These are phyloP conservation scores for Uncinocarpus reesii DNA, from an alignment of 2,329 filamentous ascomycete species.

Conservation along the genomic window DNA sequence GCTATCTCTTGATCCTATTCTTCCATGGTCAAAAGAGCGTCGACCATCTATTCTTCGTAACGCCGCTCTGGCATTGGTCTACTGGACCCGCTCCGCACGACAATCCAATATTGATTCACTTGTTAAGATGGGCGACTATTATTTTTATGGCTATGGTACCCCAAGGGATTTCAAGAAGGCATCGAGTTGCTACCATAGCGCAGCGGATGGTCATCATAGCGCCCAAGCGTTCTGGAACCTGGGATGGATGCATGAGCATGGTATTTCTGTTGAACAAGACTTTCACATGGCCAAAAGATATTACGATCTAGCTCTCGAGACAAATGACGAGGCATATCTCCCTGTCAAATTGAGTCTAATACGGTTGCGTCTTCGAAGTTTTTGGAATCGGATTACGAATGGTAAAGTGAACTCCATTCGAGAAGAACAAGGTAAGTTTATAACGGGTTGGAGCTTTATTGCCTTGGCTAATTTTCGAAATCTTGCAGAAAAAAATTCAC, in stretches of 20 bases:
- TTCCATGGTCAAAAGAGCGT: conserved; percentile 38
- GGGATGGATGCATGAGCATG: conserved; percentile 99
- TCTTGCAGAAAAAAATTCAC: conserved; percentile 52
- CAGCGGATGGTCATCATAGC: conserved; percentile 81
- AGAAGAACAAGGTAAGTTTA: conserved; percentile 65
- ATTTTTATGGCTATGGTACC: conserved; percentile 70
- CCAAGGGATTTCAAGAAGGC: conserved; percentile 69
- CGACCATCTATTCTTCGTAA: conserved; percentile 44
- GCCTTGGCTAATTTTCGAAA: not conserved
- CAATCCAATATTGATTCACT: conserved; percentile 88
- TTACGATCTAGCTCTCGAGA: conserved; percentile 84
- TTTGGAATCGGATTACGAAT: conserved; percentile 87
- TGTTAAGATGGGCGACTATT: conserved; percentile 98
- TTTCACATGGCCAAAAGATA: conserved; percentile 95
- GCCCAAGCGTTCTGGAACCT: conserved; percentile 95
- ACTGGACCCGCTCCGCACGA: conserved; percentile 89
- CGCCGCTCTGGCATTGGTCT: conserved; percentile 64
- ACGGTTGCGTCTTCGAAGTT: conserved; percentile 73
- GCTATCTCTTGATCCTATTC: conserved; percentile 46
- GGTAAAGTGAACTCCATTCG: conserved; percentile 88
- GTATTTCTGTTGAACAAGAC: conserved; percentile 82
- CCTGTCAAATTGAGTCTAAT: conserved; percentile 81
- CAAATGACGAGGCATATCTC: conserved; percentile 86
- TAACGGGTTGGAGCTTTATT: not conserved
- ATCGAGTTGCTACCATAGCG: conserved; percentile 81